phyloP scores from a whole-genome alignment of 441 rosid genomes.

The Eruca vesicaria region DNA sequence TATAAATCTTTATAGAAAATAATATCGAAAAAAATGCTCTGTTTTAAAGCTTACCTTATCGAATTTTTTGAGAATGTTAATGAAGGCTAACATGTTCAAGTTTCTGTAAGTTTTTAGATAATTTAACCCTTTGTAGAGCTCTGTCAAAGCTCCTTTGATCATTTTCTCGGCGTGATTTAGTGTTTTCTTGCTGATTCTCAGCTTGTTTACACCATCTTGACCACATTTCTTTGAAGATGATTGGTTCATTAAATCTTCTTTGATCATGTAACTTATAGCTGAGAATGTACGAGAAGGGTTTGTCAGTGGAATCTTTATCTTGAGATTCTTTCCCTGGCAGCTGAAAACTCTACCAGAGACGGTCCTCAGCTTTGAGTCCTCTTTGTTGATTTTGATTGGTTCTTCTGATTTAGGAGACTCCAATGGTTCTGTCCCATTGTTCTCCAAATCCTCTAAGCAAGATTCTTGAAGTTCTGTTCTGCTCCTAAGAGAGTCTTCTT shows the following conservation, averaged over 20 bases:
- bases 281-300: constrained; percentile 85
- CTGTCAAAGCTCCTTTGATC: constrained; percentile 79
- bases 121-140: constrained; percentile 84
- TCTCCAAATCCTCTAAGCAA: constrained; percentile 44
- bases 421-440: constrained; percentile 31
- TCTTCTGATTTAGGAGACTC: constrained; percentile 55
- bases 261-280: constrained; percentile 67
- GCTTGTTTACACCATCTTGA: constrained; percentile 55
- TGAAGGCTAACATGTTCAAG: constrained; percentile 95
- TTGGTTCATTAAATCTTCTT: constrained; percentile 72
- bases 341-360: constrained; percentile 55
- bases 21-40: not conserved
- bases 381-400: constrained; percentile 42
- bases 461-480: constrained; percentile 53
- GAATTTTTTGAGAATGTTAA: constrained; percentile 91
- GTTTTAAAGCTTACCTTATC: constrained; percentile 60
- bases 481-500: constrained; percentile 61
- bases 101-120: constrained; percentile 93
- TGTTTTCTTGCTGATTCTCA: constrained; percentile 73
- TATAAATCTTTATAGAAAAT: constrained; percentile 1
- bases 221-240: constrained; percentile 58
- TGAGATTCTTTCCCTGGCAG: constrained; percentile 76
- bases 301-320: constrained; percentile 79
- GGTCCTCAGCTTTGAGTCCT: constrained; percentile 47
- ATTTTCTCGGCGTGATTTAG: constrained; percentile 89